Conservation (phyloP, 2,329 filamentous ascomycete species). For the Elsinoe arachidis region DNA sequence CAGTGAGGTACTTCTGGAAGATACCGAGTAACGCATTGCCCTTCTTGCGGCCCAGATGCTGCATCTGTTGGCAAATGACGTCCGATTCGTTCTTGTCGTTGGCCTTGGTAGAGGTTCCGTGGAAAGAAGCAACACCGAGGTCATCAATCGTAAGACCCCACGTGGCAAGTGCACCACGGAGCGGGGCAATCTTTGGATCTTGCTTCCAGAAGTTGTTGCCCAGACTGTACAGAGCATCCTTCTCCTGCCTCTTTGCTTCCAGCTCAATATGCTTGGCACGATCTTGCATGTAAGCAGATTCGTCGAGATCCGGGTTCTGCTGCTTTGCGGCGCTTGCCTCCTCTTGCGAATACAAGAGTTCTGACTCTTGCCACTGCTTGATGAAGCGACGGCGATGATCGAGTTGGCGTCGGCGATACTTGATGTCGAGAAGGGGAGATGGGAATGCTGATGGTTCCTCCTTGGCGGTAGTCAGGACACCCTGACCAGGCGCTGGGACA, state of each 20-base stretch:
- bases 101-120: slow-evolving; percentile 94
- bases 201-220: slow-evolving; percentile 99
- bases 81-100: slow-evolving; percentile 99
- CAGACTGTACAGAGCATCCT: slow-evolving; percentile 82
- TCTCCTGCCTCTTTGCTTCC: slow-evolving; percentile 82
- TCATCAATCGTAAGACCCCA: slow-evolving; percentile 98
- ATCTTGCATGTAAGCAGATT: slow-evolving; percentile 76
- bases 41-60: slow-evolving; percentile 89
- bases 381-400: slow-evolving; percentile 90
- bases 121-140: slow-evolving; percentile 91
- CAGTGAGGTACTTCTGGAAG: slow-evolving; percentile 98
- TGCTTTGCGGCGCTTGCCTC: slow-evolving; percentile 87
- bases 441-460: slow-evolving; percentile 88
- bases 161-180: slow-evolving; percentile 89
- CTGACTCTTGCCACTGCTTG: slow-evolving; percentile 92
- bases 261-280: slow-evolving; percentile 78
- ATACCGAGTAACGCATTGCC: slow-evolving; percentile 93
- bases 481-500: slow-evolving; percentile 90
- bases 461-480: slow-evolving; percentile 90
- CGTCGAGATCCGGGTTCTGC: slow-evolving; percentile 63
- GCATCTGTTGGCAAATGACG: slow-evolving; percentile 91
- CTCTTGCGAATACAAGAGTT: slow-evolving; percentile 85
- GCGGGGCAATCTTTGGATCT: slow-evolving; percentile 83
- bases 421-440: slow-evolving; percentile 91
- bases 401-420: slow-evolving; percentile 91